These are phyloP conservation scores for Thymus mandschuricus DNA, from an alignment of 257 asterid genomes.

Conservation along the genomic window DNA sequence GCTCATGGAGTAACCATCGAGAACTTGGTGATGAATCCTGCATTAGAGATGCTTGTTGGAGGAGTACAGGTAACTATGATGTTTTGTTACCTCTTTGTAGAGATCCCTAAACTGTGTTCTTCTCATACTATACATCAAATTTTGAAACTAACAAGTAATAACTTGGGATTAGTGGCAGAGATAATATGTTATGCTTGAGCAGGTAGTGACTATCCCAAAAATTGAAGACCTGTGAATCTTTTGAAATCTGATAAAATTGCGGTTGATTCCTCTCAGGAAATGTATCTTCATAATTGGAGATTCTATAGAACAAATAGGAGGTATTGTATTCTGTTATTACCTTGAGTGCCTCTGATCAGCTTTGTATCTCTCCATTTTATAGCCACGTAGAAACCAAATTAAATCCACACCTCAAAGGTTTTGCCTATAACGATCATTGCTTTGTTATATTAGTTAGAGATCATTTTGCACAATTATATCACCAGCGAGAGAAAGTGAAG, in stretches of 20 bases:
- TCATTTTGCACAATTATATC: neutral
- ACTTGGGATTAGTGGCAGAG: constrained; percentile 5
- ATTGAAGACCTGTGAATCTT: neutral
- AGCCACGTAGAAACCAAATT: constrained; percentile 7
- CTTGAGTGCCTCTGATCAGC: neutral
- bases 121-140: constrained; percentile 5
- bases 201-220: constrained; percentile 2
- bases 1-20: constrained; percentile 98
- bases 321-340: neutral
- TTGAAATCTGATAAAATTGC: neutral
- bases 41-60: constrained; percentile 97
- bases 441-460: constrained; percentile 1
- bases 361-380: neutral
- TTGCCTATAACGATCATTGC: constrained; percentile 1
- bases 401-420: neutral
- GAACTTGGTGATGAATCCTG: constrained; percentile 92
- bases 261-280: neutral
- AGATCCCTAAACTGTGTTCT: constrained; percentile 21
- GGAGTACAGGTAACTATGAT: constrained; percentile 80
- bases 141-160: constrained; percentile 2
- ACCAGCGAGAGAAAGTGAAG: neutral
- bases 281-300: neutral
- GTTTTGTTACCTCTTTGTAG: neutral
- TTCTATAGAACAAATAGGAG: neutral
- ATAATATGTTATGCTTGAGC: neutral